Conservation (phyloP, 1,139 yeast genomes). For the Taphrina populina region DNA sequence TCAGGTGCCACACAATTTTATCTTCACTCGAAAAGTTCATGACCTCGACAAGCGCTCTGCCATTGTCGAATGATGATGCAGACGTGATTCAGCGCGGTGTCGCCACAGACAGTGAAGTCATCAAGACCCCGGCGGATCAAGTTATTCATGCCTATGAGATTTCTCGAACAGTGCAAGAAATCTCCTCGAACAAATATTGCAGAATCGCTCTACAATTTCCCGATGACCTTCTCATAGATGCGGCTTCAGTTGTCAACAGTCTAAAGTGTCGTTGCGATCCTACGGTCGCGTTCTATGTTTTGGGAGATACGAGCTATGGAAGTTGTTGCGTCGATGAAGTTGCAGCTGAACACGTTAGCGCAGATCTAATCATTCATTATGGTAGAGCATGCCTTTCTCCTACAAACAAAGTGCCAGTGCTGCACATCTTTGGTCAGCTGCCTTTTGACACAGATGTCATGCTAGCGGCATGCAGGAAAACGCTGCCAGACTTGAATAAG, state of each 20-base stretch:
- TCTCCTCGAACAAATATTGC: constrained; percentile 2
- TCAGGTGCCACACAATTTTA: too few species aligned
- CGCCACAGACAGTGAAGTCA: background rate
- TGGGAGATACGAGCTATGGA: constrained; percentile 95
- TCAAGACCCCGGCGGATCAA: constrained; percentile 18
- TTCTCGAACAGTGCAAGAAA: constrained; percentile 5
- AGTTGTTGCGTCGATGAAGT: constrained; percentile 96
- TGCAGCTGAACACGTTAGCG: constrained; percentile 88
- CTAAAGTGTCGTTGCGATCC: constrained; percentile 46
- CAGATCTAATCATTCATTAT: constrained; percentile 84
- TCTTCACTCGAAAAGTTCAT: too few species aligned
- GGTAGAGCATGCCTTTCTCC: constrained; percentile 93
- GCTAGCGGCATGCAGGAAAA: constrained; percentile 7
- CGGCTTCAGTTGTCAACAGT: constrained; percentile 63
- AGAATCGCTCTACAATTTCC: constrained; percentile 83
- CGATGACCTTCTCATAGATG: constrained; percentile 71
- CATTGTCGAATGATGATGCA: constrained; percentile 26
- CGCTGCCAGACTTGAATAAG: constrained; percentile 3
- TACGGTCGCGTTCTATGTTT: constrained; percentile 42
- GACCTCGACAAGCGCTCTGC: constrained; percentile 8
- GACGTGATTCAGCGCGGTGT: constrained; percentile 8
- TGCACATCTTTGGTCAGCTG: constrained; percentile 39
- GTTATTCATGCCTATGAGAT: constrained; percentile 31
- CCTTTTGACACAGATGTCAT: constrained; percentile 35
- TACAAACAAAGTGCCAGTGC: constrained; percentile 42